Conservation (phyloP, 495 filamentous ascomycete genomes). For the Talaromyces liani region DNA sequence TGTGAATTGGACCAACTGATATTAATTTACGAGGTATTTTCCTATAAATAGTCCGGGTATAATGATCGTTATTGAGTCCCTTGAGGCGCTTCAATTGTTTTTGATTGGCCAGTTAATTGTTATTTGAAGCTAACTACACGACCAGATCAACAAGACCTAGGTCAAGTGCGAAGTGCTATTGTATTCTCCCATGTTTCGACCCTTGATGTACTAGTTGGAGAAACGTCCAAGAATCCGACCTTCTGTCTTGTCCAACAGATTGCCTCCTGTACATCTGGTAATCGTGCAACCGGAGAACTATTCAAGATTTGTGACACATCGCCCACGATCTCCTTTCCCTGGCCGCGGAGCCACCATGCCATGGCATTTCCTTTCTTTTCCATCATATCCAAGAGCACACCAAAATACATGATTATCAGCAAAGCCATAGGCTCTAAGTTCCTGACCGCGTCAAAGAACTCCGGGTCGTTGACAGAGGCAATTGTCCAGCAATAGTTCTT, state of each 20-base stretch:
- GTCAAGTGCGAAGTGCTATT: neutral
- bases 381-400: neutral
- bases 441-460: neutral
- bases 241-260: neutral
- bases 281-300: neutral
- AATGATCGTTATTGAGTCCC: no score
- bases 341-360: neutral
- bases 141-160: neutral
- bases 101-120: no score
- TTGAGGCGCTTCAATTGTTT: no score
- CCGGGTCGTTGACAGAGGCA: neutral
- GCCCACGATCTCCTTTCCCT: neutral
- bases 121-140: no score
- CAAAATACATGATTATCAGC: neutral
- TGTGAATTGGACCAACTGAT: no score
- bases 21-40: no score
- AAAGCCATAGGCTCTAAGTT: conserved; percentile 2
- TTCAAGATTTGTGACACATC: neutral
- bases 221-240: neutral
- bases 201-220: neutral
- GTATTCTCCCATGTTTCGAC: neutral
- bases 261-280: neutral
- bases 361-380: neutral
- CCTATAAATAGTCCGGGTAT: no score
- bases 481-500: conserved; percentile 6